A percentile compares a stretch with the other conserved stretches of the same genome.
Evolutionary conservation across 2,329 filamentous ascomycete genomes (phyloP).

Genomic region (Zasmidium cellare): DNA sequence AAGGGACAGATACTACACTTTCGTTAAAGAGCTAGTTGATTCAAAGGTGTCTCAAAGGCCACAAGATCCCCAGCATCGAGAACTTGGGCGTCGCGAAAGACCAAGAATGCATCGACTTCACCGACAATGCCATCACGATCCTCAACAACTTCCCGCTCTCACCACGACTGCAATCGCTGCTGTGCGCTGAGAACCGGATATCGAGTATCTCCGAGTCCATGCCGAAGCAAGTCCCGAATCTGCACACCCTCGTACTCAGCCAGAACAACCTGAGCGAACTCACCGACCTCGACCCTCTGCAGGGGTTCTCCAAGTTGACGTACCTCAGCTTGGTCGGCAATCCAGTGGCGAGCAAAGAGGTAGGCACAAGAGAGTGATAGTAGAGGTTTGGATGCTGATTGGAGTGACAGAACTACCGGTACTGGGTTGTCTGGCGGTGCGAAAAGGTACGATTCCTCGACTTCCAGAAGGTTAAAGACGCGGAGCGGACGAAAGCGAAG

Average conservation of each 20-base stretch:
- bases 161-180: constrained; percentile 80
- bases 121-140: constrained; percentile 92
- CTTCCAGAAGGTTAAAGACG: constrained; percentile 85
- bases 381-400: background rate
- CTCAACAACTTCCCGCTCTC: constrained; percentile 92
- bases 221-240: constrained; percentile 73
- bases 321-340: constrained; percentile 84
- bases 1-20: constrained; percentile 97
- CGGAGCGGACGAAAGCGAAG: constrained; percentile 71
- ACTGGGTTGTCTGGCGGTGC: constrained; percentile 86
- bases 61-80: constrained; percentile 96
- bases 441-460: constrained; percentile 87
- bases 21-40: constrained; percentile 42
- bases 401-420: constrained; percentile 75
- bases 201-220: constrained; percentile 75
- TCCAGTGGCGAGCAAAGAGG: constrained; percentile 89
- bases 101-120: constrained; percentile 96
- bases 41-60: constrained; percentile 64
- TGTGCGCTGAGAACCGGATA: constrained; percentile 88
- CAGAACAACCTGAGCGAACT: constrained; percentile 81
- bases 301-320: constrained; percentile 66
- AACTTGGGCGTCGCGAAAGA: constrained; percentile 93
- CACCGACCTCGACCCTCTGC: constrained; percentile 81
- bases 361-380: constrained; percentile 38
- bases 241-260: constrained; percentile 78